phyloP scores from a whole-genome alignment of 768 basidiomycete genomes.

The Boletus rubescentipes region DNA sequence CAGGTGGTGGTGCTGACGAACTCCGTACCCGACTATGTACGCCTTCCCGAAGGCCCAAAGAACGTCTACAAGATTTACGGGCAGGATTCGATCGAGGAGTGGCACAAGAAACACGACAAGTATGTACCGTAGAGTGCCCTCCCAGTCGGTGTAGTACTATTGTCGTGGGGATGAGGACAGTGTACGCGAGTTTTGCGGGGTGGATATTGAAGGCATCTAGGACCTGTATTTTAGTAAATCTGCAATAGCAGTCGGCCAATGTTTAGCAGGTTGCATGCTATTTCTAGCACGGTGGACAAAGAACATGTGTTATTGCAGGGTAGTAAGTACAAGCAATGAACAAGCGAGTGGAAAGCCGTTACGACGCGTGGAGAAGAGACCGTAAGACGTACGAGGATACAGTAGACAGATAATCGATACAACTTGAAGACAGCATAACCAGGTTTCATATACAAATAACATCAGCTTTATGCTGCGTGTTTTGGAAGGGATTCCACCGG shows the following conservation, averaged over 20 bases:
- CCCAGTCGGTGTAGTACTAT: neutral
- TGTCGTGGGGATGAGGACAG: no score
- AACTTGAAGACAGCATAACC: neutral
- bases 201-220: no score
- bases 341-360: conserved; percentile 8
- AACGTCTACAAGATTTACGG: conserved; percentile 46
- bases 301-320: neutral
- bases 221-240: no score
- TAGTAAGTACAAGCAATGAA: conserved; percentile 3
- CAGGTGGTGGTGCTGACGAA: conserved; percentile 46
- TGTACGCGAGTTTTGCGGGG: no score
- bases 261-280: neutral
- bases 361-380: conserved; percentile 4
- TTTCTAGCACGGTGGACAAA: neutral
- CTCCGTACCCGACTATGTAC: conserved; percentile 60
- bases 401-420: conserved; percentile 1
- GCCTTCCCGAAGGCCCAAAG: conserved; percentile 59
- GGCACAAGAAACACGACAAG: conserved; percentile 56
- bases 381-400: neutral
- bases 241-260: no score
- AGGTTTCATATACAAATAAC: neutral
- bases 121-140: conserved; percentile 28
- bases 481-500: conserved; percentile 59
- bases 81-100: conserved; percentile 48
- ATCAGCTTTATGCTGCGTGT: conserved; percentile 28